Base-by-base conservation (phyloP, 2,329 filamentous ascomycete species). In the Exophiala bonariae region DNA sequence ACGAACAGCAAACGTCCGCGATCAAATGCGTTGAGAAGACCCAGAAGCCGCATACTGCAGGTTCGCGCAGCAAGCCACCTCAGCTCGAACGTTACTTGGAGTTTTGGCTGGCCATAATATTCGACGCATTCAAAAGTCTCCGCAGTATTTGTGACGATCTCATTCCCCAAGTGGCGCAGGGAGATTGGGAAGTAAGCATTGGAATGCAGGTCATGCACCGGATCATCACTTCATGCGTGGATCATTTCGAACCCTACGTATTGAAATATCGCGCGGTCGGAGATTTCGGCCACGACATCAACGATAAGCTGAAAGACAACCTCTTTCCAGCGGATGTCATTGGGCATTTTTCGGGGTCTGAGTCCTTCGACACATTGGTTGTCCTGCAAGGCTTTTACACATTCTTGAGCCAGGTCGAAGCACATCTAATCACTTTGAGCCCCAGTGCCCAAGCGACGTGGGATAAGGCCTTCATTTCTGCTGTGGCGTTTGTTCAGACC, bases 401-500 rank as follows among this genome's bases (percentile, higher is more conserved):
- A 20, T 69, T 62, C 35, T 52, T 68, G 3, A 53, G 57, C 10
- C 60, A 66, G 41, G 61, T 68, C 13, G 54, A 63, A 16, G 57
- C 55, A 1, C 59, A 63, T 23, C 23, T 69, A 7, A 55, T 45
- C 18, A 65, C 61, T 6, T 44, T 69, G 37, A 20, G 38, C 4
- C 66, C 66, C 3, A 59, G 54, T 1, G 61, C 61, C 31, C 59
- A 63, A 50, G 65, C 66, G 8, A 44, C 63, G 7, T 69, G 66
- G 66, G 66, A 70, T 46, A 47, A 47, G 16, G 59, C 59, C n/a
- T 69, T 69, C 46, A 48, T 55, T 3, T 56, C 59, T 5, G 61
- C 59, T 0, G 60, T 66, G 2, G 23, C 14, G 3, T 58, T 54
- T 45, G 58, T 55, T 6, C 54, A 56, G 41, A 26, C 17, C 5